Evolutionary conservation across 805 yeast species (phyloP).

Genomic region (Citeromyces nyonsensis): DNA sequence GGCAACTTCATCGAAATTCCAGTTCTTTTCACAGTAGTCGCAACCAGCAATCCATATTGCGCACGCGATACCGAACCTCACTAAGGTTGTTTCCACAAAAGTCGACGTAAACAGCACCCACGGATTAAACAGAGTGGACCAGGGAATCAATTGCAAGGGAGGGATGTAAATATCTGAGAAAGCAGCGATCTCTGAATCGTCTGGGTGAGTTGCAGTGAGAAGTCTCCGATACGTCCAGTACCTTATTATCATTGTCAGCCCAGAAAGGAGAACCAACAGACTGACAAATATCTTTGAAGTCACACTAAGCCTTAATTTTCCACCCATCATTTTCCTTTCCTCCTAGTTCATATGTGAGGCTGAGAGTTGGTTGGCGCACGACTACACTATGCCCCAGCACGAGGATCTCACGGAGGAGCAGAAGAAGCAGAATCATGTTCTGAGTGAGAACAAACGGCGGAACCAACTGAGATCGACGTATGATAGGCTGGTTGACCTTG

Average conservation of each 20-base stretch:
- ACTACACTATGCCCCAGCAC: background rate
- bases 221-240: constrained; percentile 15
- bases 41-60: constrained; percentile 21
- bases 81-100: constrained; percentile 41
- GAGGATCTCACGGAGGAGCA: constrained; percentile 12
- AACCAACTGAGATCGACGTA: constrained; percentile 75
- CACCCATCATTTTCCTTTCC: background rate
- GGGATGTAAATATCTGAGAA: constrained; percentile 34
- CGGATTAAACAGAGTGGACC: constrained; percentile 35
- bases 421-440: constrained; percentile 17
- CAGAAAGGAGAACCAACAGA: constrained; percentile 21
- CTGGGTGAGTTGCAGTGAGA: constrained; percentile 4
- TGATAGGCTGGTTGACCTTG: constrained; percentile 55
- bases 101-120: constrained; percentile 51
- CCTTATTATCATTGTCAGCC: constrained; percentile 24
- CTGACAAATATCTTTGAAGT: constrained; percentile 27
- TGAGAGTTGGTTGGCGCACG: background rate
- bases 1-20: constrained; percentile 16
- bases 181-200: constrained; percentile 6
- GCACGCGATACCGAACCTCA: constrained; percentile 25
- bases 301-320: constrained; percentile 8
- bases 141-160: constrained; percentile 48
- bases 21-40: constrained; percentile 31
- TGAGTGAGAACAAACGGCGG: constrained; percentile 71
- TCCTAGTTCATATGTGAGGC: background rate